Percentiles rank a stretch among this genome's conserved stretches.
Evolutionary conservation across 371 early-diverging fungal species (phyloP).

Genomic region (Entomophthora muscae): DNA sequence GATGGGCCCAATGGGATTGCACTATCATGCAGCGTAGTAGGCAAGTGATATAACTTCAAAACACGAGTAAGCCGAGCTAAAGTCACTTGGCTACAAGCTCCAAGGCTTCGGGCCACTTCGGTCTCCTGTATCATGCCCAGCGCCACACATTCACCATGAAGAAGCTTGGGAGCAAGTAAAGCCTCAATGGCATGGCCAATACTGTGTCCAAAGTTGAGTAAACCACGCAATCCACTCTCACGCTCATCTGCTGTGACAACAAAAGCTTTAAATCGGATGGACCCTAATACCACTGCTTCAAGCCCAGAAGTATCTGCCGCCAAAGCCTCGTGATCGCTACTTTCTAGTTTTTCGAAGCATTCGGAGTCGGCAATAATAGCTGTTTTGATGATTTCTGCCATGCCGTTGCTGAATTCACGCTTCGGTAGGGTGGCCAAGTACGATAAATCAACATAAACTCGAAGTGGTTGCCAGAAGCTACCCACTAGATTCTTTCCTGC

Average conservation of each 20-base stretch:
- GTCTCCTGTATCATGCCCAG: conserved; percentile 91
- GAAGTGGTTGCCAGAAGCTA: conserved; percentile 91
- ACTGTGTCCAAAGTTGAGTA: conserved; percentile 94
- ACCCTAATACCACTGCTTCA: conserved; percentile 67
- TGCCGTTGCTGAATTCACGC: conserved; percentile 89
- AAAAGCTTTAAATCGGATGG: conserved; percentile 80
- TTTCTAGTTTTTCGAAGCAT: conserved; percentile 80
- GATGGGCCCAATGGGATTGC: conserved; percentile 9
- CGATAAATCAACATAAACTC: conserved; percentile 77
- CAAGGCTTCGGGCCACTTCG: conserved; percentile 77
- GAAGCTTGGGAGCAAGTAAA: conserved; percentile 66
- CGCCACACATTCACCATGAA: conserved; percentile 93
- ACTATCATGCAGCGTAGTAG: conserved; percentile 39
- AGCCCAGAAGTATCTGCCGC: conserved; percentile 17
- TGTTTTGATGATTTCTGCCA: conserved; percentile 97
- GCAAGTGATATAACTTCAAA: conserved; percentile 71
- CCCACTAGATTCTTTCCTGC: conserved; percentile 93
- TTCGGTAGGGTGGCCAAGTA: conserved; percentile 76
- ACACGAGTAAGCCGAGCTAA: conserved; percentile 82
- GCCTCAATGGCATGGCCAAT: conserved; percentile 96
- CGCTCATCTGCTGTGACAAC: conserved; percentile 92
- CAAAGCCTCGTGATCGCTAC: conserved; percentile 23
- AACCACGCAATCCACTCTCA: conserved; percentile 83
- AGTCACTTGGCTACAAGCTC: conserved; percentile 66
- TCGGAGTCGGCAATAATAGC: conserved; percentile 81